A percentile compares a stretch with the other conserved stretches of the same genome.
Evolutionary conservation across 2,329 filamentous ascomycete genomes (phyloP).

Genomic region (Dactylellina haptotyla): DNA sequence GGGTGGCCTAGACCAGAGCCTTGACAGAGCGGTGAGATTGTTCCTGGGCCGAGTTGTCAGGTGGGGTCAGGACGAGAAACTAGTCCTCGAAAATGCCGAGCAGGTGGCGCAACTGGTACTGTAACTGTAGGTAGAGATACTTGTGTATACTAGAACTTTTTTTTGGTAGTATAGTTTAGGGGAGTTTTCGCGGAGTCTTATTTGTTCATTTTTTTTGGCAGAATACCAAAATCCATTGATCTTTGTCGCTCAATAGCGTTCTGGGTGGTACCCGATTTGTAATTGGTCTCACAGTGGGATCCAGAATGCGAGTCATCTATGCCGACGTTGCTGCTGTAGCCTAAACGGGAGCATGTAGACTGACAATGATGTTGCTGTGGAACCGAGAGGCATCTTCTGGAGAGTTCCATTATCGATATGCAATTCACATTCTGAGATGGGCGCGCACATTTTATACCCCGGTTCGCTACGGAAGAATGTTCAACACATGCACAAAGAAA

Average conservation of each 20-base stretch:
- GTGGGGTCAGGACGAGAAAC: constrained; percentile 28
- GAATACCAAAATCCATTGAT: constrained; percentile 6
- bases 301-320: no score
- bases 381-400: neutral
- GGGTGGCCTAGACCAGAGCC: constrained; percentile 44
- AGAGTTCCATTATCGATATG: neutral
- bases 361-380: no score
- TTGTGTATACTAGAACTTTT: constrained; percentile 17
- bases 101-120: constrained; percentile 21
- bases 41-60: constrained; percentile 43
- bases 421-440: neutral
- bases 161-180: constrained; percentile 15
- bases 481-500: constrained; percentile 28
- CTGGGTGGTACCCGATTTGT: no score
- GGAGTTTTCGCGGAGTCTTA: constrained; percentile 31
- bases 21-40: constrained; percentile 42
- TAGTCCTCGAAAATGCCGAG: constrained; percentile 26
- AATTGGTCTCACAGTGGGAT: no score
- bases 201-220: neutral
- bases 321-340: no score
- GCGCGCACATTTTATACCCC: neutral
- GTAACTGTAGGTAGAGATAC: constrained; percentile 6
- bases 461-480: constrained; percentile 10
- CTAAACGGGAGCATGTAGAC: no score
- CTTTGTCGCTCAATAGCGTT: no score